Conservation (phyloP, 345 rosid species). For the Gossypium ekmanianum region DNA sequence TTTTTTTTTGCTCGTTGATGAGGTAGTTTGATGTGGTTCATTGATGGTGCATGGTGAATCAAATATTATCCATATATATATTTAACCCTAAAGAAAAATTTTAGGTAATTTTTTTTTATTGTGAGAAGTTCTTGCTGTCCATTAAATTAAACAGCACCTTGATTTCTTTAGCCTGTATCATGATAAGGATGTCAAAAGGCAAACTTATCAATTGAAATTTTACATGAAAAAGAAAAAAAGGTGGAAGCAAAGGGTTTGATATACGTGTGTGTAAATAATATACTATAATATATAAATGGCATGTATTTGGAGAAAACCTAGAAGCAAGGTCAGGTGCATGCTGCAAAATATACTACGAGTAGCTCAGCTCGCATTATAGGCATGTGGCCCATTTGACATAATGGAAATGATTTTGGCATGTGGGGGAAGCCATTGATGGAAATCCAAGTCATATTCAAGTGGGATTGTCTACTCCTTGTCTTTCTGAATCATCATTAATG, state of each 20-base stretch:
- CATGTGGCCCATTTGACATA: conserved; percentile 16
- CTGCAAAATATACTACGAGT: neutral
- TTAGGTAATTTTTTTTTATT: too few species aligned
- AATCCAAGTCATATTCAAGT: conserved; percentile 32
- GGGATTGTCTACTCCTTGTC: conserved; percentile 21
- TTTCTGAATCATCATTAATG: conserved; percentile 7
- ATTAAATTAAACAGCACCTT: neutral
- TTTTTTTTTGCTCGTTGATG: too few species aligned
- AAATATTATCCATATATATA: too few species aligned
- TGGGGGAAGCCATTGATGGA: conserved; percentile 26
- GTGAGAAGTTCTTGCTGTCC: too few species aligned
- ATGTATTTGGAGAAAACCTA: neutral
- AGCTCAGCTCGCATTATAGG: neutral
- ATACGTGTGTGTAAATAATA: neutral
- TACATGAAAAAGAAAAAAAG: neutral
- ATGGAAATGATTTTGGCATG: conserved; percentile 18
- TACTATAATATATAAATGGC: neutral
- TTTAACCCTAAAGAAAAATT: too few species aligned
- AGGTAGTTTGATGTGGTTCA: too few species aligned
- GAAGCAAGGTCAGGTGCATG: neutral
- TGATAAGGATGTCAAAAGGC: neutral
- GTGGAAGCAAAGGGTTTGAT: neutral
- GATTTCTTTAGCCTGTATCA: neutral
- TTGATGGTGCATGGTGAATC: too few species aligned
- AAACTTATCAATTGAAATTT: neutral